Evolutionary conservation across 2,329 filamentous ascomycete genomes (phyloP).

Genomic region (Septoria linicola): DNA sequence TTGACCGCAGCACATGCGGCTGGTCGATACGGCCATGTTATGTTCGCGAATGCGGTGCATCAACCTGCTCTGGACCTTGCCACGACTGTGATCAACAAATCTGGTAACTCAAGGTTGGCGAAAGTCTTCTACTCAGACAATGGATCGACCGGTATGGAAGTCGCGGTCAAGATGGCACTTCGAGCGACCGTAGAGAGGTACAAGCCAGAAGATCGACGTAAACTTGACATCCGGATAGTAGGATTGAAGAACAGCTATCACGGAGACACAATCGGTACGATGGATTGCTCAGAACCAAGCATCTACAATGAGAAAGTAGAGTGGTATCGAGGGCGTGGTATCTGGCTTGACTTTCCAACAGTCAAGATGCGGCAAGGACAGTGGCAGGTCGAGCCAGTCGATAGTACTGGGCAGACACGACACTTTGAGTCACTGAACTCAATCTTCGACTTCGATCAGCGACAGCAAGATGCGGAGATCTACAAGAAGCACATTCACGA

Average conservation of each 20-base stretch:
- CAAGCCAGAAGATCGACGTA: constrained; percentile 46
- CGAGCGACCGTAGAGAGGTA: constrained; percentile 66
- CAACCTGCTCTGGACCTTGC: constrained; percentile 71
- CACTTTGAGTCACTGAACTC: constrained; percentile 52
- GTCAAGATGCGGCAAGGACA: constrained; percentile 64
- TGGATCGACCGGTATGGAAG: constrained; percentile 78
- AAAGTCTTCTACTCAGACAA: constrained; percentile 84
- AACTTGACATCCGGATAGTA: constrained; percentile 63
- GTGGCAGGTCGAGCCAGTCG: constrained; percentile 64
- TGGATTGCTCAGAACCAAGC: constrained; percentile 79
- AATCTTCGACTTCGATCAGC: constrained; percentile 58
- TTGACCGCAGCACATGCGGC: constrained; percentile 78
- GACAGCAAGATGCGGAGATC: constrained; percentile 21
- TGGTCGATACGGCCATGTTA: constrained; percentile 81
- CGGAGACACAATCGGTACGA: constrained; percentile 82
- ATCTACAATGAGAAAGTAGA: constrained; percentile 79
- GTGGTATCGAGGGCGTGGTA: constrained; percentile 75
- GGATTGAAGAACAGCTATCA: constrained; percentile 81
- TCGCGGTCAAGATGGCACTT: constrained; percentile 81
- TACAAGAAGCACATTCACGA: constrained; percentile 41
- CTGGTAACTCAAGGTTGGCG: constrained; percentile 63
- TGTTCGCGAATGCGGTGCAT: constrained; percentile 81
- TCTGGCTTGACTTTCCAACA: constrained; percentile 78
- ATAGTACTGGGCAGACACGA: constrained; percentile 40
- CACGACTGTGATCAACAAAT: constrained; percentile 58